phyloP scores from a whole-genome alignment of 139 green algal genomes.

The Picochlorum sp. region DNA sequence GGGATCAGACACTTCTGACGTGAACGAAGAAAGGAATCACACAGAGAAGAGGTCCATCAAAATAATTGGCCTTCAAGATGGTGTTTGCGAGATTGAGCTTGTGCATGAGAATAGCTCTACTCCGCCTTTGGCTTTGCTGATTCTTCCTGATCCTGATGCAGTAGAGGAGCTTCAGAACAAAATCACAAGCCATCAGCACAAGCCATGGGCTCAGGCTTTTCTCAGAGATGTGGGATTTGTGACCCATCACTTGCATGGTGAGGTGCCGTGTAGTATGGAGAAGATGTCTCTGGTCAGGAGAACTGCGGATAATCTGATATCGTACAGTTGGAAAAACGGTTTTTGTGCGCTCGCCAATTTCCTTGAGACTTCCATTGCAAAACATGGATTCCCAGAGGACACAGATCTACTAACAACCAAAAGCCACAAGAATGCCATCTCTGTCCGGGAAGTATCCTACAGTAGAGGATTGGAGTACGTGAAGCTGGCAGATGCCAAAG shows the following conservation, averaged over 20 bases:
- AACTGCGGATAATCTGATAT: no score
- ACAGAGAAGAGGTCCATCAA: not conserved
- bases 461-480: no score
- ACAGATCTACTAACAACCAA: no score
- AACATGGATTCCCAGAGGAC: no score
- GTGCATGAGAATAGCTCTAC: not conserved
- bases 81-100: slow-evolving; percentile 10
- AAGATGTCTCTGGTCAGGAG: not conserved
- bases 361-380: no score
- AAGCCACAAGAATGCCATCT: no score
- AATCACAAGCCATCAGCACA: not conserved
- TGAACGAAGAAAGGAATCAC: not conserved
- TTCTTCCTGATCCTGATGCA: slow-evolving; percentile 5
- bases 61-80: not conserved
- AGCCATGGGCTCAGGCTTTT: slow-evolving; percentile 1
- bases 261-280: not conserved
- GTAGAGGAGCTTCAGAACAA: not conserved
- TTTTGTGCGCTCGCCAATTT: no score
- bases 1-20: no score
- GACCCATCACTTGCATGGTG: not conserved
- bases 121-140: not conserved
- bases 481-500: no score
- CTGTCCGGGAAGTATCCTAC: no score
- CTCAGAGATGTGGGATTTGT: slow-evolving; percentile 8
- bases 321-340: no score